Evolutionary conservation across 768 basidiomycete genomes (phyloP).

Genomic region (Calocybe indica): DNA sequence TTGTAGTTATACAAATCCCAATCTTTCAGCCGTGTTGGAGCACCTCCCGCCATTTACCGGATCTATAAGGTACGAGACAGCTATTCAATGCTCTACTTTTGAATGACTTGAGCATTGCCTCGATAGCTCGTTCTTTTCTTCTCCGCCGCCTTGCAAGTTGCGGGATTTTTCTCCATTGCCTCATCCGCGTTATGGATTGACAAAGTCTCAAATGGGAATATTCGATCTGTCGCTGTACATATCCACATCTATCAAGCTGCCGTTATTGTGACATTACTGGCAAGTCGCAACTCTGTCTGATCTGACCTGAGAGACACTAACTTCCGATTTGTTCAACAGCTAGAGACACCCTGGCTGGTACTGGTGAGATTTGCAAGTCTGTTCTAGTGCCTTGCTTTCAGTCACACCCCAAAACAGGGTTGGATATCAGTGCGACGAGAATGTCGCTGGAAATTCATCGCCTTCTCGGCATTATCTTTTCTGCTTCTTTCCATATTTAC

Average conservation of each 20-base stretch:
- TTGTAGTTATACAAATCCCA: conserved; percentile 36
- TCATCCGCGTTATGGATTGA: conserved; percentile 44
- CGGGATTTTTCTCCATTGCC: conserved; percentile 43
- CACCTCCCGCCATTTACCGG: conserved; percentile 34
- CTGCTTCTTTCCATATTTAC: conserved; percentile 31
- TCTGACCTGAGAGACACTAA: neutral
- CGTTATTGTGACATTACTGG: conserved; percentile 33
- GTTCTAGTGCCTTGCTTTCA: neutral
- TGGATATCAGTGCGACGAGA: conserved; percentile 44
- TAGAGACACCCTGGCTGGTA: conserved; percentile 40
- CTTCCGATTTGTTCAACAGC: conserved; percentile 15
- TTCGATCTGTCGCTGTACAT: conserved; percentile 28
- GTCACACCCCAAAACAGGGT: conserved; percentile 28
- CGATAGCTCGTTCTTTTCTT: conserved; percentile 43
- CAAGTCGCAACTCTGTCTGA: conserved; percentile 17
- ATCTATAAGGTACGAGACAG: conserved; percentile 37
- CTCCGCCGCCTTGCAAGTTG: conserved; percentile 40
- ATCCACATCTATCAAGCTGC: conserved; percentile 31
- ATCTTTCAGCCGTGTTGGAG: conserved; percentile 45
- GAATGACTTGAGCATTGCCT: neutral
- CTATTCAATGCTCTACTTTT: neutral
- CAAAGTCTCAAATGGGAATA: conserved; percentile 32
- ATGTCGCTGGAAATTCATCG: conserved; percentile 27
- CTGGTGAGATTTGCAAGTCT: conserved; percentile 24
- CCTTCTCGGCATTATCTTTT: conserved; percentile 32